Base-by-base conservation (phyloP, 441 rosid genomes). In the Iberis amara region DNA sequence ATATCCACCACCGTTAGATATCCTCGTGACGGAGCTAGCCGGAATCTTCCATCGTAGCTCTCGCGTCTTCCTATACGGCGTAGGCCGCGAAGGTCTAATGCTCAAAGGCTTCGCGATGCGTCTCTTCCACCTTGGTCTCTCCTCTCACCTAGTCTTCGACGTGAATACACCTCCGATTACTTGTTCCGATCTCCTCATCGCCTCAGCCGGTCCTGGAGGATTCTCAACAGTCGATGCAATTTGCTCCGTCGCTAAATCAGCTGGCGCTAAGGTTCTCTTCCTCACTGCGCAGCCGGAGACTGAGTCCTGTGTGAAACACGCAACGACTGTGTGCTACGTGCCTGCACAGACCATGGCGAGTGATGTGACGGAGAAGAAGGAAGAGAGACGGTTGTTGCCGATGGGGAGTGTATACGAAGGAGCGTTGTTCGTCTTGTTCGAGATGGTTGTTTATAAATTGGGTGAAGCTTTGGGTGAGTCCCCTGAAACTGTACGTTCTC, bases 321-420 rank as follows among this genome's bases (percentile, higher is more conserved):
- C 96, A 6, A 79, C 68, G 41, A 72, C 42, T 23, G 87, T 82
- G 12, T 84, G 83, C 33, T 78, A 76, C 38, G 68, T 83, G 21
- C 83, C 89, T 18, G 96, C 91, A 8, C 82, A 78, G 74, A 86
- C 96, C 6, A 86, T 86, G 94, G 94, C 87, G 6, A 67, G 73
- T 30, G 89, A 79, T 35, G 58, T 0, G 27, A 1, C 39, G 14
- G 45, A 11, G 57, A 39, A 2, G 46, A 18, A 0, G 10, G 51
- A 15, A 11, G 50, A 69, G 5, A 50, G 84, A 65, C 53, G 51
- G 61, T 54, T 90, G 74, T 56, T 86, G 72, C 97, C 96, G 41
- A 90, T 86, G 96, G 96, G 91, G 23, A 89, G 94, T 69, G 78
- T 81, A 11, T 89, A 80, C 46, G 94, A 86, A 69, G 94, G 97